These are phyloP conservation scores for Leccinum variabile DNA, from an alignment of 1,284 basidiomycete species.

Conservation along the genomic window DNA sequence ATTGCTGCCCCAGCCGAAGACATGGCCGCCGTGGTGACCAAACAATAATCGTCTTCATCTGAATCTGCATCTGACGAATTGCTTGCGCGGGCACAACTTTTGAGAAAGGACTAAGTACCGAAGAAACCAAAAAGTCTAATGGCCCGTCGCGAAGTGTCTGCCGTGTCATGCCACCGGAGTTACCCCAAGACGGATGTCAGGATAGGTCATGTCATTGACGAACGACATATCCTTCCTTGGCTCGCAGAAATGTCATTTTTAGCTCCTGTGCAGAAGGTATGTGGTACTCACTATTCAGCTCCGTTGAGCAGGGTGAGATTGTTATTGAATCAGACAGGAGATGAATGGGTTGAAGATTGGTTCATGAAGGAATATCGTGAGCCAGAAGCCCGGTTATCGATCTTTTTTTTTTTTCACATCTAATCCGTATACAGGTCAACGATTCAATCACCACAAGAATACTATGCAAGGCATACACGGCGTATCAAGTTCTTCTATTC, in stretches of 20 bases:
- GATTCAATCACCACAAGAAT: not conserved
- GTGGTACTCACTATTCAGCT: not conserved
- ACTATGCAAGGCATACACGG: not conserved
- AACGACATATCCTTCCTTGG: not conserved
- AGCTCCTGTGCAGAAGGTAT: not conserved
- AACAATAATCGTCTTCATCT: not conserved
- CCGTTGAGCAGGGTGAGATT: not conserved
- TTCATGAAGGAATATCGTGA: not conserved
- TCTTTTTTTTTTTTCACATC: no score
- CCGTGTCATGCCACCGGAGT: not conserved
- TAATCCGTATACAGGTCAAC: slow-evolving; percentile 8
- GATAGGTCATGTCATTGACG: not conserved
- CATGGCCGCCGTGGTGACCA: no score
- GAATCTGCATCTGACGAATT: no score
- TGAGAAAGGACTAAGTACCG: no score
- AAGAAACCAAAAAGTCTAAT: not conserved
- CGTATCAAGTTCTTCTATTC: slow-evolving; percentile 1
- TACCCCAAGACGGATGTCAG: not conserved
- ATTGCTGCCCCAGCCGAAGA: no score
- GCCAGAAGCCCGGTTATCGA: no score
- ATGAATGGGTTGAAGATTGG: not conserved
- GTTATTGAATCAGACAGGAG: not conserved
- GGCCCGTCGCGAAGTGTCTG: not conserved
- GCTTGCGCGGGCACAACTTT: no score
- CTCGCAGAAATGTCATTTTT: not conserved